phyloP scores from a whole-genome alignment of 208 protist genomes.

The Crithidia thermophila region DNA sequence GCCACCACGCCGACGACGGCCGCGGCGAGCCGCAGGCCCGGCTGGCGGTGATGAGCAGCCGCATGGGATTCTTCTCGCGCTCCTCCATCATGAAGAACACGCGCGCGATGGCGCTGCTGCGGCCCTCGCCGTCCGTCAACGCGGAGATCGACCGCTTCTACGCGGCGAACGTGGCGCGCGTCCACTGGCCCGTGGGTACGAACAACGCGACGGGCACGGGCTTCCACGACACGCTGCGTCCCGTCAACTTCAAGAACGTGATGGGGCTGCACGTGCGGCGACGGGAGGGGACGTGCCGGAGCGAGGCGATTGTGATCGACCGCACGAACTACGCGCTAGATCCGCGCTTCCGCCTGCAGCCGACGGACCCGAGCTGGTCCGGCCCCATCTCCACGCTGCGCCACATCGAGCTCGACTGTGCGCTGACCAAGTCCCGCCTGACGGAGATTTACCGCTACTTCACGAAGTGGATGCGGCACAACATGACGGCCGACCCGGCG shows the following conservation, averaged over 20 bases:
- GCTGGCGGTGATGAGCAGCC: slow-evolving; percentile 2
- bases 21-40: neutral
- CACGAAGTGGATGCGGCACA: slow-evolving; percentile 3
- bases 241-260: neutral
- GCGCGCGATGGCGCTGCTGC: slow-evolving; percentile 19
- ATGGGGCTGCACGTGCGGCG: slow-evolving; percentile 13
- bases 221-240: neutral
- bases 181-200: neutral
- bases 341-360: neutral
- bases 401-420: slow-evolving; percentile 4
- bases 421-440: neutral
- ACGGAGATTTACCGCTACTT: neutral
- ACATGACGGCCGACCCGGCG: no score
- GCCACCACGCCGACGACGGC: neutral
- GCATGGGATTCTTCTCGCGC: slow-evolving; percentile 12
- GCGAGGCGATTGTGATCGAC: neutral
- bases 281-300: slow-evolving; percentile 1
- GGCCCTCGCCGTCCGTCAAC: neutral
- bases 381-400: neutral
- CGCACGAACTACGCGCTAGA: neutral
- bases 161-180: neutral
- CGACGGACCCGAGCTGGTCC: neutral
- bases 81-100: slow-evolving; percentile 8
- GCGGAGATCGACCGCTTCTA: slow-evolving; percentile 15
- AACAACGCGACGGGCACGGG: no score